Evolutionary conservation across 164 flowering plant genomes (phyloP).

Genomic region (Annona cherimola): DNA sequence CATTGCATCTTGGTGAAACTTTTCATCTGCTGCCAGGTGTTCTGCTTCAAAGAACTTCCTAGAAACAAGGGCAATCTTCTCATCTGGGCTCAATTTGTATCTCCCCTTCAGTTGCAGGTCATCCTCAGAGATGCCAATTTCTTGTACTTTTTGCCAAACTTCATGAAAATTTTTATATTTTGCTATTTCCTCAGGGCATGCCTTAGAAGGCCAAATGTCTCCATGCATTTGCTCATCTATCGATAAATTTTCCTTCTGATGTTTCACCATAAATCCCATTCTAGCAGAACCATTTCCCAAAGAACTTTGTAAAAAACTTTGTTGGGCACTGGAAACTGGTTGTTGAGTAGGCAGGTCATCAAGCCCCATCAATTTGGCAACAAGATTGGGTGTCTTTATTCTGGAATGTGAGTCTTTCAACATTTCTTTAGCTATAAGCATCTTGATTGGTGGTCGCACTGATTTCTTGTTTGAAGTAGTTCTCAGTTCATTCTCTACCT

Average conservation of each 20-base stretch:
- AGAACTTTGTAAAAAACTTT: slow-evolving; percentile 35
- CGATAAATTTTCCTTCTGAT: slow-evolving; percentile 31
- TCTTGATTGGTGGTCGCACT: slow-evolving; percentile 82
- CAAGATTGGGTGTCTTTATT: slow-evolving; percentile 64
- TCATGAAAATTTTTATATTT: slow-evolving; percentile 65
- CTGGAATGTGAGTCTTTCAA: slow-evolving; percentile 62
- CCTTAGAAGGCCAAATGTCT: slow-evolving; percentile 23
- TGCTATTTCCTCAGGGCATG: slow-evolving; percentile 22
- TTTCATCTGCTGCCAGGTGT: slow-evolving; percentile 67
- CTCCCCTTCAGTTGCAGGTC: slow-evolving; percentile 37
- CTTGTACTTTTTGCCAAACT: slow-evolving; percentile 49
- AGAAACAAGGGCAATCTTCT: slow-evolving; percentile 75
- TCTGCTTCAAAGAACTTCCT: slow-evolving; percentile 88
- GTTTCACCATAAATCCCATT: slow-evolving; percentile 30
- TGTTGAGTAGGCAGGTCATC: slow-evolving; percentile 64
- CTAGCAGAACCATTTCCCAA: slow-evolving; percentile 24
- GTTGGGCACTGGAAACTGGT: slow-evolving; percentile 29
- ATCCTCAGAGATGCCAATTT: slow-evolving; percentile 24
- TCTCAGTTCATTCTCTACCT: slow-evolving; percentile 54
- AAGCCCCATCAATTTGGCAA: slow-evolving; percentile 97
- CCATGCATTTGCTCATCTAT: slow-evolving; percentile 30
- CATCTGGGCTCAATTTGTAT: slow-evolving; percentile 28
- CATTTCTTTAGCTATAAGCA: slow-evolving; percentile 89
- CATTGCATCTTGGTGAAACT: slow-evolving; percentile 69
- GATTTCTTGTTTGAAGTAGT: slow-evolving; percentile 43